These are phyloP conservation scores for Globisporangium middletonii DNA, from an alignment of 352 stramenopile species.

Conservation along the genomic window DNA sequence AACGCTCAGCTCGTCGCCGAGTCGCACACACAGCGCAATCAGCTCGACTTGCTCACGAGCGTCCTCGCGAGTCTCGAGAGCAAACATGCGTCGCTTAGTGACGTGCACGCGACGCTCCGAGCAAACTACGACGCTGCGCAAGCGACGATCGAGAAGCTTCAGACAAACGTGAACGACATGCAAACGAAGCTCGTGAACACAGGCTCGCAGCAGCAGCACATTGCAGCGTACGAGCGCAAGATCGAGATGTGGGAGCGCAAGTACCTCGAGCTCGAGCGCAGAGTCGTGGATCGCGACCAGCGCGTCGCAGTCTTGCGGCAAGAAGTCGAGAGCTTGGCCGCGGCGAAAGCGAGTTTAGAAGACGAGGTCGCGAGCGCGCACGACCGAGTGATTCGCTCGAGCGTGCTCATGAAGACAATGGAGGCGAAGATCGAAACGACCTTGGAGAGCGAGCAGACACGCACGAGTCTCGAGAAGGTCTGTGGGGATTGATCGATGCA, in stretches of 20 bases:
- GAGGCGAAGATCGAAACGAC: slow-evolving; percentile 37
- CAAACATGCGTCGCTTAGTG: slow-evolving; percentile 29
- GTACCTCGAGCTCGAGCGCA: slow-evolving; percentile 23
- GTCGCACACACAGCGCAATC: slow-evolving; percentile 23
- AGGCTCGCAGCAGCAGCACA: slow-evolving; percentile 16
- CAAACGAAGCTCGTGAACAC: slow-evolving; percentile 22
- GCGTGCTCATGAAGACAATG: slow-evolving; percentile 34
- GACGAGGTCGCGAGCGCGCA: slow-evolving; percentile 29
- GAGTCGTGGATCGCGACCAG: slow-evolving; percentile 16
- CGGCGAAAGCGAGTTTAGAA: slow-evolving; percentile 28
- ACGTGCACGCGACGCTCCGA: slow-evolving; percentile 22
- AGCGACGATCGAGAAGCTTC: slow-evolving; percentile 23
- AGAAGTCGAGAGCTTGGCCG: slow-evolving; percentile 14
- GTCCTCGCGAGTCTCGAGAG: slow-evolving; percentile 29
- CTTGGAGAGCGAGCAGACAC: slow-evolving; percentile 15
- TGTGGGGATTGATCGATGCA: slow-evolving; percentile 1
- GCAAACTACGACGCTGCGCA: slow-evolving; percentile 26
- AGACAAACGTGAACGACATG: slow-evolving; percentile 22
- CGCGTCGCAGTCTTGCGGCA: slow-evolving; percentile 19
- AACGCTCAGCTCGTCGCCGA: slow-evolving; percentile 23
- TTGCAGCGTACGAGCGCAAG: slow-evolving; percentile 38
- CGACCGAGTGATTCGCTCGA: slow-evolving; percentile 44
- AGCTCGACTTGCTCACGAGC: slow-evolving; percentile 30
- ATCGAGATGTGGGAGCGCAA: slow-evolving; percentile 29
- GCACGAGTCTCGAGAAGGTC: slow-evolving; percentile 8